Conservation (phyloP, 768 basidiomycete genomes). For the Obba rivulosa region DNA sequence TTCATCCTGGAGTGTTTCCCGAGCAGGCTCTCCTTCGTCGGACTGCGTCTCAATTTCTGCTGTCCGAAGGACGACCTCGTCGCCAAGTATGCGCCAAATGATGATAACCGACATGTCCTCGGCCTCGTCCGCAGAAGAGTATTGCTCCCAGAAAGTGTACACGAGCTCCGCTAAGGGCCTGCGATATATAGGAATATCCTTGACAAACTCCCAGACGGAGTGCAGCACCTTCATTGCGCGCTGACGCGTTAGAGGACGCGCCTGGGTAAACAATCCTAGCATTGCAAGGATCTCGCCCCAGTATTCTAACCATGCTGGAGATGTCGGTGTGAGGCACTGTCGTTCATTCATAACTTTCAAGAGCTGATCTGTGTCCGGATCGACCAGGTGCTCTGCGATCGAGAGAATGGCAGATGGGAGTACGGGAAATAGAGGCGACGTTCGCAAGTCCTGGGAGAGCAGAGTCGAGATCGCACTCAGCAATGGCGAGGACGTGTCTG, state of each 20-base stretch:
- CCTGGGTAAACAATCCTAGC: slow-evolving; percentile 21
- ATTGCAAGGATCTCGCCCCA: slow-evolving; percentile 59
- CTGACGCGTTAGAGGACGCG: slow-evolving; percentile 47
- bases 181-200: slow-evolving; percentile 65
- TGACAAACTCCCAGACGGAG: slow-evolving; percentile 56
- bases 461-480: slow-evolving; percentile 57
- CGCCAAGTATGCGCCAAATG: slow-evolving; percentile 58
- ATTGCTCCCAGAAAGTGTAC: slow-evolving; percentile 41
- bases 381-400: slow-evolving; percentile 65
- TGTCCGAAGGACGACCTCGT: slow-evolving; percentile 57
- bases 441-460: slow-evolving; percentile 53
- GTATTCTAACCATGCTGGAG: slow-evolving; percentile 64
- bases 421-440: slow-evolving; percentile 50
- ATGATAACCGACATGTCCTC: slow-evolving; percentile 27
- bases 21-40: background rate
- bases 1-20: slow-evolving; percentile 13
- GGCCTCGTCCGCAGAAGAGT: slow-evolving; percentile 22
- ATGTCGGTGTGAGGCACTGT: slow-evolving; percentile 65
- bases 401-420: slow-evolving; percentile 60
- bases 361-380: slow-evolving; percentile 59
- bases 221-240: slow-evolving; percentile 55
- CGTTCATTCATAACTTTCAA: slow-evolving; percentile 60
- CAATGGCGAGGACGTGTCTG: slow-evolving; percentile 53
- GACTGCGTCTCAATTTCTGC: slow-evolving; percentile 30
- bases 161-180: slow-evolving; percentile 48